Evolutionary conservation across 345 rosid genomes (phyloP).

Genomic region (Cardamine resedifolia): DNA sequence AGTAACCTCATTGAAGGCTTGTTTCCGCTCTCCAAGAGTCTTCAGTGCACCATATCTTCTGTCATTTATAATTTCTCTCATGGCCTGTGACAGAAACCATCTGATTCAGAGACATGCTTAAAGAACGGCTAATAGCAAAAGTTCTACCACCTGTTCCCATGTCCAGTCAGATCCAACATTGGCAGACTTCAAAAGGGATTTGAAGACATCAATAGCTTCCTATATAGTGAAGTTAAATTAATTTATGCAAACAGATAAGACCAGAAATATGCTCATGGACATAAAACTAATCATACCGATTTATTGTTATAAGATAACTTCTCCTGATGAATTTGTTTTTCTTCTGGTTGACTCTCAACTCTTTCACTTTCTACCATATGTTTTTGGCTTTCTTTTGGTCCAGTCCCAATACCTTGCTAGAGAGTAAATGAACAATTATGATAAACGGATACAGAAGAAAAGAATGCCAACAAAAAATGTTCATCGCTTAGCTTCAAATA

Average conservation of each 20-base stretch:
- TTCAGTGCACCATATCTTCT: slow-evolving; percentile 85
- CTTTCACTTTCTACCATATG: slow-evolving; percentile 44
- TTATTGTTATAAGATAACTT: slow-evolving; percentile 56
- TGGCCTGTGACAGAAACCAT: slow-evolving; percentile 53
- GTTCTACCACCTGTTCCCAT: slow-evolving; percentile 87
- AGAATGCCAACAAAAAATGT: slow-evolving; percentile 19
- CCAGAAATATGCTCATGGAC: not conserved
- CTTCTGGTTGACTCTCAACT: slow-evolving; percentile 49
- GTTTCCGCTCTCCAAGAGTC: slow-evolving; percentile 96
- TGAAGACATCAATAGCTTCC: slow-evolving; percentile 88
- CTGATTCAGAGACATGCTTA: slow-evolving; percentile 29
- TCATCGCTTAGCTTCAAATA: slow-evolving; percentile 20
- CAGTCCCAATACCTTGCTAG: slow-evolving; percentile 36
- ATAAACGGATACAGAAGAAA: slow-evolving; percentile 18
- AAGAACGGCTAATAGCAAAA: slow-evolving; percentile 15
- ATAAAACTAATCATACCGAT: slow-evolving; percentile 48
- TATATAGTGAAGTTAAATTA: slow-evolving; percentile 31
- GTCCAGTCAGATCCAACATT: slow-evolving; percentile 92
- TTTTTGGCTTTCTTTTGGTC: slow-evolving; percentile 25
- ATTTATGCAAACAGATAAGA: slow-evolving; percentile 24
- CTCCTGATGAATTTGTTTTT: slow-evolving; percentile 58
- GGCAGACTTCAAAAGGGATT: slow-evolving; percentile 74
- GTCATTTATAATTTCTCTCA: slow-evolving; percentile 87
- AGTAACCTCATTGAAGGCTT: slow-evolving; percentile 83
- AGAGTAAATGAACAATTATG: slow-evolving; percentile 25